Percentiles rank a stretch among this genome's conserved stretches.
phyloP scores from a whole-genome alignment of 2,329 filamentous ascomycete genomes.

The Hypoxylon sp. region DNA sequence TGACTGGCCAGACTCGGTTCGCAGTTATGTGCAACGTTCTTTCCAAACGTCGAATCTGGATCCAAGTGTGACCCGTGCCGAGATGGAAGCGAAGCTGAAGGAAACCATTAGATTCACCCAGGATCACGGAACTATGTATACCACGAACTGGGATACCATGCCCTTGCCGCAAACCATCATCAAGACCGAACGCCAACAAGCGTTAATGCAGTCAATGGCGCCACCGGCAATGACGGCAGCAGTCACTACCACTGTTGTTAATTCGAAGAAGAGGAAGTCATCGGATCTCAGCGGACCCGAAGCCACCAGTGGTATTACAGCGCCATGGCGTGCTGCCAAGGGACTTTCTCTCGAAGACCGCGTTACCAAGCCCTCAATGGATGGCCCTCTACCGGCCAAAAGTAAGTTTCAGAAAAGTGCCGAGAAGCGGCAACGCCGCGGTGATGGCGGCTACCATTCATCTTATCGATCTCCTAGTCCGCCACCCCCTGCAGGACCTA shows the following conservation, averaged over 20 bases:
- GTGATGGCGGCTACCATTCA: slow-evolving; percentile 76
- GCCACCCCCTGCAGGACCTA: slow-evolving; percentile 74
- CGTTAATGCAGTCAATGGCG: slow-evolving; percentile 56
- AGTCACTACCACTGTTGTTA: slow-evolving; percentile 50
- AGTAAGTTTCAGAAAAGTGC: slow-evolving; percentile 93
- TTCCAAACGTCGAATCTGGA: slow-evolving; percentile 83
- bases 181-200: slow-evolving; percentile 74
- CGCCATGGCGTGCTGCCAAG: slow-evolving; percentile 81
- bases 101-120: slow-evolving; percentile 86
- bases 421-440: slow-evolving; percentile 91
- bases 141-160: slow-evolving; percentile 85
- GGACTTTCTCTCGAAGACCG: slow-evolving; percentile 78
- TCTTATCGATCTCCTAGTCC: slow-evolving; percentile 70
- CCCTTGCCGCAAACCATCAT: slow-evolving; percentile 90
- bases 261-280: slow-evolving; percentile 87
- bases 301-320: slow-evolving; percentile 67
- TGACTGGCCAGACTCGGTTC: slow-evolving; percentile 86
- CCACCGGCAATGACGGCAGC: slow-evolving; percentile 34
- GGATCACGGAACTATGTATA: slow-evolving; percentile 78
- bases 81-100: slow-evolving; percentile 89
- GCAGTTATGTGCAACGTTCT: slow-evolving; percentile 88
- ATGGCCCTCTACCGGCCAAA: slow-evolving; percentile 63
- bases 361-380: slow-evolving; percentile 72
- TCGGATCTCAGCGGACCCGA: slow-evolving; percentile 70
- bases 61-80: slow-evolving; percentile 71